Evolutionary conservation across 192 early-diverging fungal genomes (phyloP).

Genomic region (Rhizophagus sp.): DNA sequence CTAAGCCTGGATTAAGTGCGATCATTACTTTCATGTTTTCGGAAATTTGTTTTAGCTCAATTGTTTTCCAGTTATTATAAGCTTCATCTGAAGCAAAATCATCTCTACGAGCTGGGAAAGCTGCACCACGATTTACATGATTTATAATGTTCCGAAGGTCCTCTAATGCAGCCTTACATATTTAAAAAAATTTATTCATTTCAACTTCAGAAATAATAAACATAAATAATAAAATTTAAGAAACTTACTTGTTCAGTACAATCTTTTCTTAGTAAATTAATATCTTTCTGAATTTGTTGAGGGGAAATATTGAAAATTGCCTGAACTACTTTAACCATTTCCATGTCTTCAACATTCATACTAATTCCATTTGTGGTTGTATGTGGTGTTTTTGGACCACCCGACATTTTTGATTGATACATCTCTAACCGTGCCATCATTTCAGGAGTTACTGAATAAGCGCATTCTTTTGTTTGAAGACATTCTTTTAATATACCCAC

Average conservation of each 20-base stretch:
- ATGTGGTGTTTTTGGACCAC: background rate
- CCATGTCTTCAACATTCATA: conserved; percentile 19
- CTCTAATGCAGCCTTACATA: conserved; percentile 14
- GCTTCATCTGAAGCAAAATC: conserved; percentile 28
- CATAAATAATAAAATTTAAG: background rate
- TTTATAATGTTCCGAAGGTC: conserved; percentile 24
- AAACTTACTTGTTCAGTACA: conserved; percentile 19
- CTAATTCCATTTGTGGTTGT: background rate
- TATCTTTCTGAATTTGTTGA: conserved; percentile 16
- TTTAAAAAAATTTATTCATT: background rate
- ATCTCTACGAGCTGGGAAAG: conserved; percentile 23
- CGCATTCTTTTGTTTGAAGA: conserved; percentile 11
- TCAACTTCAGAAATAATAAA: background rate
- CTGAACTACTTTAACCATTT: conserved; percentile 23
- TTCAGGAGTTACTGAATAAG: background rate
- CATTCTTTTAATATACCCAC: conserved; percentile 25
- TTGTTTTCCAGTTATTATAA: conserved; percentile 30
- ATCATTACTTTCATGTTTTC: conserved; percentile 18
- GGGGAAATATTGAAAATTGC: conserved; percentile 17
- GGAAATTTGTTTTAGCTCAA: conserved; percentile 12
- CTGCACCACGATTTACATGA: conserved; percentile 21
- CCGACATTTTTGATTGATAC: background rate
- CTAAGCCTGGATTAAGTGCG: background rate
- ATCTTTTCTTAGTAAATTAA: conserved; percentile 12
- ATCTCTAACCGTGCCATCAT: conserved; percentile 11